Evolutionary conservation across 345 rosid genomes (phyloP).

Genomic region (Pugionium cornutum): DNA sequence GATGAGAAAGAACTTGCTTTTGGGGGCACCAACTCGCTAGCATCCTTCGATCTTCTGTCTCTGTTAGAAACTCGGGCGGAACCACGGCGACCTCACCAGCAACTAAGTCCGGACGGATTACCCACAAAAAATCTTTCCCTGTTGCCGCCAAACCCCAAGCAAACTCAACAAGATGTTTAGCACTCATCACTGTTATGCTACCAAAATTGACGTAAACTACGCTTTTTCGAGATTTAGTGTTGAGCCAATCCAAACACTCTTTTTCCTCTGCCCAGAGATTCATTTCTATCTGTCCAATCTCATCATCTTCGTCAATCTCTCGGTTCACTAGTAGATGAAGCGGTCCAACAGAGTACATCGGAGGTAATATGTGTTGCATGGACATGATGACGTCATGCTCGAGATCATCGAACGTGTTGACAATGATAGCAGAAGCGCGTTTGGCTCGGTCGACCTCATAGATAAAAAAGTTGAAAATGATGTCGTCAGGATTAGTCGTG

Average conservation of each 20-base stretch:
- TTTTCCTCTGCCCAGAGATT: constrained; percentile 41
- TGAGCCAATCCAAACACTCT: constrained; percentile 32
- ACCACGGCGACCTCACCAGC: constrained; percentile 34
- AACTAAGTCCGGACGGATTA: constrained; percentile 57
- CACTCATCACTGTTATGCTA: constrained; percentile 24
- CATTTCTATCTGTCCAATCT: background rate
- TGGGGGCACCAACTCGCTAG: background rate
- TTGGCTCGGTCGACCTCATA: constrained; percentile 26
- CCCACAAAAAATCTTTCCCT: constrained; percentile 47
- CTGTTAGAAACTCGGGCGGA: background rate
- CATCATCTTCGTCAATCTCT: background rate
- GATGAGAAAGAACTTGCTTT: no score
- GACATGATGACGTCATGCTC: constrained; percentile 36
- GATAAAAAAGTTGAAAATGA: constrained; percentile 35
- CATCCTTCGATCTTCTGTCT: constrained; percentile 45
- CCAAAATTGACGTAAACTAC: no score
- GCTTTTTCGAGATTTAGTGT: no score
- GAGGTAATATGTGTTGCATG: constrained; percentile 33
- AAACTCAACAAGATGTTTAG: constrained; percentile 24
- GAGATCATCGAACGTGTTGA: constrained; percentile 46
- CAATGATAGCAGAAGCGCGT: constrained; percentile 38
- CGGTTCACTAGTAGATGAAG: constrained; percentile 11
- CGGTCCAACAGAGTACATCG: constrained; percentile 31
- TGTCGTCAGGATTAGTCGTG: constrained; percentile 38
- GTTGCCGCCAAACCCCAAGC: no score